Conservation (phyloP, 805 yeast genomes). For the Myxozyma geophila region DNA sequence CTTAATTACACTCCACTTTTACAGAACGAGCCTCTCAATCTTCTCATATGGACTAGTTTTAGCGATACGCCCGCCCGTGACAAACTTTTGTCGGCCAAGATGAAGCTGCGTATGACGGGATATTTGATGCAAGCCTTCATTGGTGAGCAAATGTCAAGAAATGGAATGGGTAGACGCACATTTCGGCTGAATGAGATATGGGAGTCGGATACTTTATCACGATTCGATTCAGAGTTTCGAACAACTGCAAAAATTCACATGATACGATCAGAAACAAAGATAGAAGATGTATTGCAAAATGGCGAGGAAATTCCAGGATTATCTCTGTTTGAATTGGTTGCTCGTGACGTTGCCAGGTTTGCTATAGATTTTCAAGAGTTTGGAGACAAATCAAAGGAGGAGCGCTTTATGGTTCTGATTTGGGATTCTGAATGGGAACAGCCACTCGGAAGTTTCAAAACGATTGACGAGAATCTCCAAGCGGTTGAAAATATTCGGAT, state of each 20-base stretch:
- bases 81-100: conserved; percentile 68
- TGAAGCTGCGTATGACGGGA: conserved; percentile 78
- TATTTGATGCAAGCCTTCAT: conserved; percentile 91
- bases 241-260: conserved; percentile 79
- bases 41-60: conserved; percentile 51
- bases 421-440: conserved; percentile 86
- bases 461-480: conserved; percentile 81
- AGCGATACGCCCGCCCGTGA: conserved; percentile 58
- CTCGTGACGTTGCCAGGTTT: conserved; percentile 31
- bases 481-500: conserved; percentile 58
- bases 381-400: conserved; percentile 43
- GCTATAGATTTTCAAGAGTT: conserved; percentile 60
- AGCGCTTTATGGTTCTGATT: conserved; percentile 81
- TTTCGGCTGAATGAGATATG: conserved; percentile 76
- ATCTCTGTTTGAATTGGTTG: neutral
- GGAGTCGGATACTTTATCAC: conserved; percentile 57
- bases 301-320: neutral
- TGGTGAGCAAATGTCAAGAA: conserved; percentile 80
- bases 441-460: conserved; percentile 84
- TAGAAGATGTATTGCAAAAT: conserved; percentile 43
- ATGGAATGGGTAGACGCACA: conserved; percentile 77
- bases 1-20: conserved; percentile 60
- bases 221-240: conserved; percentile 52
- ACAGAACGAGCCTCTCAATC: conserved; percentile 76
- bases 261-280: conserved; percentile 66